Evolutionary conservation across 2,329 filamentous ascomycete genomes (phyloP).

Genomic region (Akanthomyces dipterigenus): DNA sequence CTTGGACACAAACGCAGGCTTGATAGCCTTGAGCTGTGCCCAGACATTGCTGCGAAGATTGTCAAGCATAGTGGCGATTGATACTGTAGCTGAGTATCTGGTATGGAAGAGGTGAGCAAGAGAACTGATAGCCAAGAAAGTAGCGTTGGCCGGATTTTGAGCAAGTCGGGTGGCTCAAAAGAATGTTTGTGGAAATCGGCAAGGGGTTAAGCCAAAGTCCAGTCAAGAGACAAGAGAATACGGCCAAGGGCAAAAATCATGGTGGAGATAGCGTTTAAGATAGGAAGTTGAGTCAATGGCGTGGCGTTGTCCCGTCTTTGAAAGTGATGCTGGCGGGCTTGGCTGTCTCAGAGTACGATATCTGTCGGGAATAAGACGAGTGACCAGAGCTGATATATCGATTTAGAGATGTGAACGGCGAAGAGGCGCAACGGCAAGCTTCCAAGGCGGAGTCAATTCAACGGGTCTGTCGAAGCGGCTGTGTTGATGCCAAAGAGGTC

Average conservation of each 20-base stretch:
- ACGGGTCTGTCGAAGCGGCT: background rate
- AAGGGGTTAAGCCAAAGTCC: slow-evolving; percentile 19
- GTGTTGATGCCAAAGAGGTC: background rate
- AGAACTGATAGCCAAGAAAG: background rate
- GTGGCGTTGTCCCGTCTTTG: background rate
- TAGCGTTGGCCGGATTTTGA: background rate
- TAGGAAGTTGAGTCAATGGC: background rate
- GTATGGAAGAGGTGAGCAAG: background rate
- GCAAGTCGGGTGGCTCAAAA: background rate
- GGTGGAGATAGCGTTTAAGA: background rate
- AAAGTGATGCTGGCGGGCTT: background rate
- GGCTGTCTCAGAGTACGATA: background rate
- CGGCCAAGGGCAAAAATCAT: slow-evolving; percentile 9
- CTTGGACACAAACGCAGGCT: slow-evolving; percentile 51
- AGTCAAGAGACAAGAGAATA: slow-evolving; percentile 17
- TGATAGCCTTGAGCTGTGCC: slow-evolving; percentile 41
- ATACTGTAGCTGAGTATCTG: background rate
- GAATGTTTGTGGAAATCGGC: background rate
- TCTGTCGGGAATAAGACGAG: background rate
- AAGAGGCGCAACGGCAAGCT: background rate
- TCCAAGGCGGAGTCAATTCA: background rate
- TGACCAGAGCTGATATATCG: background rate
- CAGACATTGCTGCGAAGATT: slow-evolving; percentile 27
- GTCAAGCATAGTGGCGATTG: slow-evolving; percentile 25
- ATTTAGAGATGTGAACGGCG: background rate